Base-by-base conservation (phyloP, 2,329 filamentous ascomycete genomes). In the Fusarium sp. region DNA sequence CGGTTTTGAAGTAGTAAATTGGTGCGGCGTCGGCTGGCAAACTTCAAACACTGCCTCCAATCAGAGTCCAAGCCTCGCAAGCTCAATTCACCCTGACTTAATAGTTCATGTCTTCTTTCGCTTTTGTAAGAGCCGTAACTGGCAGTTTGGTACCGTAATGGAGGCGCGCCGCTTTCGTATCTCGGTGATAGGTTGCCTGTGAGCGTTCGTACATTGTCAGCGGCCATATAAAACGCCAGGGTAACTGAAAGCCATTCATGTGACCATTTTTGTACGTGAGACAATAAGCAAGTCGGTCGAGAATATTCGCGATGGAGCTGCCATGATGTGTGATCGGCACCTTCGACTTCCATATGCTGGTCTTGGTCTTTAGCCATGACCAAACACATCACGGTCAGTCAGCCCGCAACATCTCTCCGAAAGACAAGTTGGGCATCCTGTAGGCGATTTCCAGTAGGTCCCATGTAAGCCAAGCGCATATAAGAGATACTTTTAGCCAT, bases 401-500 rank as follows among this genome's bases (percentile, higher is more conserved):
- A 8, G 4, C 15, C 11, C 12, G 30, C 32, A 32, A 26, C 12
- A 26, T 50, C 48, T 50, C 45, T 26, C 18, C 17, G 13, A 5
- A n/a, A n/a, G n/a, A n/a, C 0, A 10, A 5, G 4, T 11, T 12
- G 20, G n/a, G 20, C 17, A 50, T 11, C 13, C 3, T 11, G 10
- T 11, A 7, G 7, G 14, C 12, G 7, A 5, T 2, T 26, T 0
- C 6, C 7, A 6, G 14, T 11, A 50, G 5, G 14, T 3, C 6
- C 35, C 11, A 2, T 26, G 3, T 50, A 3, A 5, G 23, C 26
- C 20, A 8, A 8, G 3, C 18, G 27, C 27, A 30, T 30, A 6
- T 9, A 0, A 26, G 12, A n/a, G 1, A 5, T 35, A n/a, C 3
- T 23, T 6, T n/a, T 26, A 18, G 48, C 48, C 30, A 50, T 30